These are phyloP conservation scores for Dactylonectria macrodidyma DNA, from an alignment of 2,329 filamentous ascomycete species.

Conservation along the genomic window DNA sequence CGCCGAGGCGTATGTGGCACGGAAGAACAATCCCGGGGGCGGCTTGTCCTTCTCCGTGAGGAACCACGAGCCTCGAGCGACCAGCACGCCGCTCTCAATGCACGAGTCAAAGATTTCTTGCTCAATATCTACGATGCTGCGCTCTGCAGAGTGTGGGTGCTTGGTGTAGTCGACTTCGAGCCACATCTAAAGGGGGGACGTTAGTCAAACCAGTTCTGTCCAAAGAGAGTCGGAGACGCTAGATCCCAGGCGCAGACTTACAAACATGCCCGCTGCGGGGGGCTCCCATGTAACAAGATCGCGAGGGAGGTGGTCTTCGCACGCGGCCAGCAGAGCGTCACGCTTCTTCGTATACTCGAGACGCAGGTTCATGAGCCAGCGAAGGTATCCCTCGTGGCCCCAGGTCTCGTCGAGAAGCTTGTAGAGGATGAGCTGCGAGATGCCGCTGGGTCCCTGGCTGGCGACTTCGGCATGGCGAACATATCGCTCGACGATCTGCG, in stretches of 20 bases:
- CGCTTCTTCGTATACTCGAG: constrained; percentile 85
- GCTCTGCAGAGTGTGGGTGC: constrained; percentile 72
- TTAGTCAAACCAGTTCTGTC: not conserved
- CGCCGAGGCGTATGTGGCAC: constrained; percentile 90
- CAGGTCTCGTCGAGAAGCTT: constrained; percentile 94
- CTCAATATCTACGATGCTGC: constrained; percentile 78
- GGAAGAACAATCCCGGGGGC: constrained; percentile 82
- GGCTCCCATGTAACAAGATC: constrained; percentile 85
- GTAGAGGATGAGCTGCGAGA: constrained; percentile 87
- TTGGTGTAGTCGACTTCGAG: constrained; percentile 76
- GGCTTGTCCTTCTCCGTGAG: constrained; percentile 77
- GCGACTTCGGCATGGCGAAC: constrained; percentile 86
- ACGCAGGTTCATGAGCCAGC: constrained; percentile 89
- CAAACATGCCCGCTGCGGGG: constrained; percentile 95
- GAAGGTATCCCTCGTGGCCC: constrained; percentile 91
- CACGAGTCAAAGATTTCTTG: constrained; percentile 87
- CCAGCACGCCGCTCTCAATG: constrained; percentile 83
- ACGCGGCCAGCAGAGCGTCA: constrained; percentile 83
- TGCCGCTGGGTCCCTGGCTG: constrained; percentile 87
- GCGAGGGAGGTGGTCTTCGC: constrained; percentile 81
- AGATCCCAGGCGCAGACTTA: constrained; percentile 62
- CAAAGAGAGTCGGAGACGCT: not conserved
- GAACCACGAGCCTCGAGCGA: constrained; percentile 94
- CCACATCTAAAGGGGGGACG: constrained; percentile 72
- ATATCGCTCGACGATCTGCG: constrained; percentile 88